These are phyloP conservation scores for Epithemia pelagica DNA, from an alignment of 108 stramenopile species.

Conservation along the genomic window DNA sequence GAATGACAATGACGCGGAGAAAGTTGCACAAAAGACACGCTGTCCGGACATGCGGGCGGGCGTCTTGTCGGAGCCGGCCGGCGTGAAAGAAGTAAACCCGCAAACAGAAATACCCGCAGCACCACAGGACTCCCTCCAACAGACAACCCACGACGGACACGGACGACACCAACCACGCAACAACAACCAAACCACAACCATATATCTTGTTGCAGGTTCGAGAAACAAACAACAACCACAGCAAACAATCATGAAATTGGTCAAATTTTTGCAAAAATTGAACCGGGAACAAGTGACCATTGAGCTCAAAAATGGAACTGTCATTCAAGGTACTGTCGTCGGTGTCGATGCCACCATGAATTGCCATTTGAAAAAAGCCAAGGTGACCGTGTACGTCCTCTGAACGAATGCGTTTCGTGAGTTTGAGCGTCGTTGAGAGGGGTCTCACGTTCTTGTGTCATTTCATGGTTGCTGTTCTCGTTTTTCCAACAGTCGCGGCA, in stretches of 20 bases:
- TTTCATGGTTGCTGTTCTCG: neutral
- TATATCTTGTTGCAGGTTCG: too few relatives aligned
- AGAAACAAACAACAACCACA: neutral
- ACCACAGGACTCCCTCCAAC: too few relatives aligned
- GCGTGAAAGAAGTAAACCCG: too few relatives aligned
- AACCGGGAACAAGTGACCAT: conserved; percentile 96
- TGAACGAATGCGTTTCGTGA: neutral
- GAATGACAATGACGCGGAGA: too few relatives aligned
- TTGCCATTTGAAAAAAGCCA: conserved; percentile 95
- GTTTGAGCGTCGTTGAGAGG: neutral
- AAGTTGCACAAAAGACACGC: too few relatives aligned
- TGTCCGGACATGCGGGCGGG: too few relatives aligned
- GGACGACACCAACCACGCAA: too few relatives aligned
- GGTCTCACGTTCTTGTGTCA: neutral
- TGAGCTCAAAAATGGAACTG: conserved; percentile 99
- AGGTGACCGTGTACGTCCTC: conserved; percentile 80
- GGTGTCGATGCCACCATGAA: conserved; percentile 99
- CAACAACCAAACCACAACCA: too few relatives aligned
- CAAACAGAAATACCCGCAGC: too few relatives aligned
- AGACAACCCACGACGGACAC: too few relatives aligned
- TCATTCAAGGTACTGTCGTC: conserved; percentile 91
- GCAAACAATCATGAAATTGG: conserved; percentile 62
- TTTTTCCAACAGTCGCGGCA: conserved; percentile 51
- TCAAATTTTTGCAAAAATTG: conserved; percentile 97
- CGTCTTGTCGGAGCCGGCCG: too few relatives aligned